Evolutionary conservation across 2,329 filamentous ascomycete genomes (phyloP).

Genomic region (Diplodia corticola): DNA sequence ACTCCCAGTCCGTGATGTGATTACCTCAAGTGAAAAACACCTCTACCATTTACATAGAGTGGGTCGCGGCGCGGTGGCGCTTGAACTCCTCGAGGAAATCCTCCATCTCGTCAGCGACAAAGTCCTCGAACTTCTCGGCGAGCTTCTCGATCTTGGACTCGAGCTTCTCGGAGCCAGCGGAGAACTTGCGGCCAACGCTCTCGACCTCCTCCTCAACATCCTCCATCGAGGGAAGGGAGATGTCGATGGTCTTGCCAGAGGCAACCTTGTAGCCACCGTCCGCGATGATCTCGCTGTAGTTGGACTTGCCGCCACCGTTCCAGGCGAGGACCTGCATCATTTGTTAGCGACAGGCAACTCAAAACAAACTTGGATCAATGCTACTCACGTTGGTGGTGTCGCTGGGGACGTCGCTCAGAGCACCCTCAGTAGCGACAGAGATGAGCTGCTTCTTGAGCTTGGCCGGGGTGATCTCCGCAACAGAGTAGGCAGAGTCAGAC

Average conservation of each 20-base stretch:
- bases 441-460: slow-evolving; percentile 91
- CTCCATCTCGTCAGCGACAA: slow-evolving; percentile 52
- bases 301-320: slow-evolving; percentile 94
- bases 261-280: slow-evolving; percentile 67
- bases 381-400: slow-evolving; percentile 77
- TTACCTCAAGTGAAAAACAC: background rate
- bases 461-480: slow-evolving; percentile 86
- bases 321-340: slow-evolving; percentile 73
- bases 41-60: slow-evolving; percentile 14
- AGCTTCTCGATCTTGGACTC: slow-evolving; percentile 52
- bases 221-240: slow-evolving; percentile 29
- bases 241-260: slow-evolving; percentile 25
- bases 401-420: slow-evolving; percentile 76
- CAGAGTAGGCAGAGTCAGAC: slow-evolving; percentile 85
- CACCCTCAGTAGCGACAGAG: slow-evolving; percentile 74
- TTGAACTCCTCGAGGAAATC: slow-evolving; percentile 58
- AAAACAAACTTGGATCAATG: background rate
- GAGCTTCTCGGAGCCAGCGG: slow-evolving; percentile 41
- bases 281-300: slow-evolving; percentile 81
- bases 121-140: slow-evolving; percentile 47
- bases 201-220: slow-evolving; percentile 35
- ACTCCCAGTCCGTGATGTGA: background rate
- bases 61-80: slow-evolving; percentile 16
- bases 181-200: slow-evolving; percentile 39
- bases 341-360: slow-evolving; percentile 28